A percentile compares a stretch with the other conserved stretches of the same genome.
phyloP scores from a whole-genome alignment of 2,329 filamentous ascomycete species.

The Sporothrix phasma region DNA sequence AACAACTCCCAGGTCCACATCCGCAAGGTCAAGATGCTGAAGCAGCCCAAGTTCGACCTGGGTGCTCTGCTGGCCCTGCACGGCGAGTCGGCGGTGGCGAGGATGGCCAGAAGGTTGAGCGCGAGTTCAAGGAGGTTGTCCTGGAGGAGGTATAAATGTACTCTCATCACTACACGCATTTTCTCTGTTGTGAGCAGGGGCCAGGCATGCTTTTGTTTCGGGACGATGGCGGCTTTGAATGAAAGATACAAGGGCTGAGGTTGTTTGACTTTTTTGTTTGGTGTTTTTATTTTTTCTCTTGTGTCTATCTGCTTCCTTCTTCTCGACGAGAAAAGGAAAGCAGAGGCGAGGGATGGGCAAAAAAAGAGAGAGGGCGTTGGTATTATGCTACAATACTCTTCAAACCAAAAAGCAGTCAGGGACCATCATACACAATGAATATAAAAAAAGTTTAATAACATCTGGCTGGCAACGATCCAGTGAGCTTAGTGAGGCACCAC shows the following conservation, averaged over 20 bases:
- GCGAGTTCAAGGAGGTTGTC: slow-evolving; percentile 98
- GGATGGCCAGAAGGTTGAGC: slow-evolving; percentile 95
- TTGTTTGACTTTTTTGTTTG: slow-evolving; percentile 13
- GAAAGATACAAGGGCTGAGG: background rate
- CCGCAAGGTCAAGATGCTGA: slow-evolving; percentile 99
- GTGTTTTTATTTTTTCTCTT: slow-evolving; percentile 11
- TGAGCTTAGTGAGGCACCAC: no score
- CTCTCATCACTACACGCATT: background rate
- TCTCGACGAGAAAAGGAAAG: background rate
- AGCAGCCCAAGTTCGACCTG: slow-evolving; percentile 97
- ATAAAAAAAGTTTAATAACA: slow-evolving; percentile 5
- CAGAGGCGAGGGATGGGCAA: slow-evolving; percentile 3
- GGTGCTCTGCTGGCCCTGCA: slow-evolving; percentile 92
- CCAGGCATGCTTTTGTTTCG: background rate
- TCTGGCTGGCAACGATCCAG: no score
- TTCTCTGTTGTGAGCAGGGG: background rate
- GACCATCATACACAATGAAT: slow-evolving; percentile 12
- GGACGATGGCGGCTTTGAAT: slow-evolving; percentile 6
- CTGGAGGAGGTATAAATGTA: slow-evolving; percentile 77
- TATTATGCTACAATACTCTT: slow-evolving; percentile 15
- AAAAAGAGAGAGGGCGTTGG: slow-evolving; percentile 15
- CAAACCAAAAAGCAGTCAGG: slow-evolving; percentile 15
- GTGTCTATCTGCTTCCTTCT: background rate
- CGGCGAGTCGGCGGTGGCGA: slow-evolving; percentile 84
- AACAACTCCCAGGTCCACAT: slow-evolving; percentile 70